Base-by-base conservation (phyloP, 345 rosid genomes). In the Cardamine occulta region DNA sequence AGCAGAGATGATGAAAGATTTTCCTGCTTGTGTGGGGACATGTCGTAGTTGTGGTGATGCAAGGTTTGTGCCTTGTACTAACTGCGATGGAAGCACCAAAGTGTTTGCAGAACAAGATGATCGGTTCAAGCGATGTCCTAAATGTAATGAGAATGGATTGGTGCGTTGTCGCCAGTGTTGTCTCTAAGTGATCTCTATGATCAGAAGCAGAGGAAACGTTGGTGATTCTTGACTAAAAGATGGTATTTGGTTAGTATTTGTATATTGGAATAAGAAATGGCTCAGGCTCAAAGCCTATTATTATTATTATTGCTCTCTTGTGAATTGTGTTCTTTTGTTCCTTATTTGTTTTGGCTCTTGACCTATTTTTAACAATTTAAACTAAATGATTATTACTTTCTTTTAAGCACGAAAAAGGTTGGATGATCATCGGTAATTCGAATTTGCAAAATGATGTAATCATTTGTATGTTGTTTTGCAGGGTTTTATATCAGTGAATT, bases 91-190 rank as follows among this genome's bases (percentile, higher is more conserved):
- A 5, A 95, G 99, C 60, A 84, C 87, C 28, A 95, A 95, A 76
- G 82, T 89, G 71, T 89, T 88, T 72, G 86, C 80, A 39, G 85
- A 84, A 78, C 78, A 74, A 58, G 84, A 77, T 6, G 80, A 78
- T 2, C 80, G 44, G 81, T 80, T 82, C 73, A 86, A 82, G 78
- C 82, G 91, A 66, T 92, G 97, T 62, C 74, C 84, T 8, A 82
- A 78, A 59, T 95, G 97, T 73, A 90, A 95, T 79, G 99, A 92
- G 86, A 95, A 95, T 48, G 97, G 99, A 1, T 42, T 95, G 75
- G 84, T 86, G 11, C 84, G 87, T 59, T 95, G 97, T 73, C 97
- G 83, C 56, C 56, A 70, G 74, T 90, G 99, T 76, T 78, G 92
- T 79, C 51, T 37, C 23, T 78, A 49, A 72, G 37, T 55, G 23